Evolutionary conservation across 148 eudicot genomes (phyloP).

Genomic region (Cornus florida): DNA sequence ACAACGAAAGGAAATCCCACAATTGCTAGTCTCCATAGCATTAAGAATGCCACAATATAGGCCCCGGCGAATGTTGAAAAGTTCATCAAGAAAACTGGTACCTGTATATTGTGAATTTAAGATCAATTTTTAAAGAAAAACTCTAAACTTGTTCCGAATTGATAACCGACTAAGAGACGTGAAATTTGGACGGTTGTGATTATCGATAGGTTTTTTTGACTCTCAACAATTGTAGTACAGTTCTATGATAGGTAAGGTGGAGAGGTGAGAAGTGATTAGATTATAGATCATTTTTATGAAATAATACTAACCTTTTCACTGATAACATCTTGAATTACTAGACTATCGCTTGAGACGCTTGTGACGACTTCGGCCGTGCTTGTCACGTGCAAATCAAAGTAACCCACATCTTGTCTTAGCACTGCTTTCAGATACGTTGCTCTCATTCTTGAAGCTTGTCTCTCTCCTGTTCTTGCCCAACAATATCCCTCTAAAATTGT

Average conservation of each 20-base stretch:
- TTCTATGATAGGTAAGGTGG: too few species aligned
- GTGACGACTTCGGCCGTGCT: constrained; percentile 67
- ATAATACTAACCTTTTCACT: constrained; percentile 59
- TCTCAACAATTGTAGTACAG: too few species aligned
- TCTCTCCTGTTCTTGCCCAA: constrained; percentile 83
- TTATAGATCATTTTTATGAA: too few species aligned
- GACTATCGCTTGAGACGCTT: constrained; percentile 73
- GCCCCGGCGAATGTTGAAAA: constrained; percentile 58
- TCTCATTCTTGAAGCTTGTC: constrained; percentile 74
- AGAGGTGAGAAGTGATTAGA: too few species aligned
- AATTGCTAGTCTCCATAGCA: constrained; percentile 78
- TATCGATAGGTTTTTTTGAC: too few species aligned
- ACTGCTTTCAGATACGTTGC: constrained; percentile 67
- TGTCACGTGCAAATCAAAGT: constrained; percentile 69
- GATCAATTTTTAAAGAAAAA: too few species aligned
- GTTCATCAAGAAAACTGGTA: constrained; percentile 78
- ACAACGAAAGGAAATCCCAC: constrained; percentile 62
- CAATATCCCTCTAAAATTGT: constrained; percentile 64
- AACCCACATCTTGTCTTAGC: constrained; percentile 75
- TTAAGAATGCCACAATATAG: constrained; percentile 52
- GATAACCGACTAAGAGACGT: too few species aligned
- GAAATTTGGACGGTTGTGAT: too few species aligned
- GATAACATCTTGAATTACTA: constrained; percentile 69
- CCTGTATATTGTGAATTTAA: constrained; percentile 27
- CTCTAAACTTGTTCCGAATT: too few species aligned